Evolutionary conservation across 805 yeast species (phyloP).

Genomic region (Metschnikowia lochheadii): DNA sequence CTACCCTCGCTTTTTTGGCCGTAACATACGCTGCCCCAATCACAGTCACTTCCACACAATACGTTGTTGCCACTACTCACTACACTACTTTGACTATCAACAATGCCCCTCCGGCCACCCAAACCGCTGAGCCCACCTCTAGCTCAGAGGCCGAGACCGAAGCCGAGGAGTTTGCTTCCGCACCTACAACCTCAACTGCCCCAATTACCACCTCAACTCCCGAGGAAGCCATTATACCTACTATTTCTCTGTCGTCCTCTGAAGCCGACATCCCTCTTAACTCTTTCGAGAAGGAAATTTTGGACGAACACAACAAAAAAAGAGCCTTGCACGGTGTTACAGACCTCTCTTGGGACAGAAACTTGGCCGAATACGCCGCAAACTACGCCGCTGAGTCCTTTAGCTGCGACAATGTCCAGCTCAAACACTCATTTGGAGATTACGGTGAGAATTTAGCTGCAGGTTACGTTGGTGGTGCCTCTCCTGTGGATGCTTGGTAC

Average conservation of each 20-base stretch:
- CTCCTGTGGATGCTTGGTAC: constrained; percentile 74
- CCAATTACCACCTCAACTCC: background rate
- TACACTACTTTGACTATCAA: constrained; percentile 10
- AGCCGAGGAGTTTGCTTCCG: background rate
- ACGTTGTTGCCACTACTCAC: constrained; percentile 10
- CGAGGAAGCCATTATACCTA: constrained; percentile 1
- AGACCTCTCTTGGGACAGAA: constrained; percentile 30
- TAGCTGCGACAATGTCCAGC: constrained; percentile 54
- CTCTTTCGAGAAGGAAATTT: constrained; percentile 27
- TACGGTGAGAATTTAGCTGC: constrained; percentile 79
- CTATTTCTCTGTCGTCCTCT: constrained; percentile 5
- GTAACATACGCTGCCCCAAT: constrained; percentile 11
- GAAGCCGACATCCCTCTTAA: constrained; percentile 7
- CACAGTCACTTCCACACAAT: constrained; percentile 7
- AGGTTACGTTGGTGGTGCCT: constrained; percentile 52
- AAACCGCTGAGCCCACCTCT: background rate
- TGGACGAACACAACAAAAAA: constrained; percentile 33
- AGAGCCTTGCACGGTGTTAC: constrained; percentile 35
- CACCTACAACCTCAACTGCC: background rate
- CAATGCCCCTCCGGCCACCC: constrained; percentile 11
- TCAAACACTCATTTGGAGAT: constrained; percentile 60
- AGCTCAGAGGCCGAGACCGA: background rate
- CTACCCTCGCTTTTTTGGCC: constrained; percentile 8
- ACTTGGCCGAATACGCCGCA: constrained; percentile 32
- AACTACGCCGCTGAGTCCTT: constrained; percentile 46